Evolutionary conservation across 495 filamentous ascomycete genomes (phyloP).

Genomic region (Lasiosphaeria ovina): DNA sequence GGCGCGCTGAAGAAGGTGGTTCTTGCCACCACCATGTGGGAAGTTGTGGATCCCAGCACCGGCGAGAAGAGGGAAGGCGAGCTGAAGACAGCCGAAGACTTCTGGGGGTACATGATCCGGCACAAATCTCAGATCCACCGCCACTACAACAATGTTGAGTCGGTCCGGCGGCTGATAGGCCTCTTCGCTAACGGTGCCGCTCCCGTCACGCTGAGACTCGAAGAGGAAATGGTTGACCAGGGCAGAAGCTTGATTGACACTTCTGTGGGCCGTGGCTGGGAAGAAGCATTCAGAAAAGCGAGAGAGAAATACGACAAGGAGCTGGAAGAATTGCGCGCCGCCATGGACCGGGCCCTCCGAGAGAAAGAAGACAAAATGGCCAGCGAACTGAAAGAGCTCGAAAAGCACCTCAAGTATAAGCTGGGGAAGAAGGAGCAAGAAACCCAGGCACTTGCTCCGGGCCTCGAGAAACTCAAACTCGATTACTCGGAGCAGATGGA

Average conservation of each 20-base stretch:
- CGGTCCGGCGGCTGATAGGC: neutral
- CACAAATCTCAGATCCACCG: neutral
- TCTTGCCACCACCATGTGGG: constrained; percentile 6
- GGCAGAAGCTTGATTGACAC: neutral
- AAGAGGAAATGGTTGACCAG: neutral
- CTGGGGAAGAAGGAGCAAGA: neutral
- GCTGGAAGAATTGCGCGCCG: neutral
- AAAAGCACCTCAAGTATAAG: neutral
- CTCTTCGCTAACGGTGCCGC: neutral
- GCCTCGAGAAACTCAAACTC: neutral
- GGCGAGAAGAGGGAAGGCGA: neutral
- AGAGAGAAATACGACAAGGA: neutral
- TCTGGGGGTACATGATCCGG: constrained; percentile 4
- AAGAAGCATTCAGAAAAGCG: neutral
- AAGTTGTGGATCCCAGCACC: neutral
- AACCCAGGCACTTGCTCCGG: neutral
- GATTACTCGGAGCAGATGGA: neutral
- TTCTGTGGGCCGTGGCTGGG: neutral
- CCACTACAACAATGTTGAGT: neutral
- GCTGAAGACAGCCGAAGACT: neutral
- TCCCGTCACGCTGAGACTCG: neutral
- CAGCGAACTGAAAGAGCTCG: neutral
- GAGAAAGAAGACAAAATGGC: neutral
- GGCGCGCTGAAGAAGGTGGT: neutral
- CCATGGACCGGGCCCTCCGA: neutral